These are phyloP conservation scores for Loxodes magnus DNA, from an alignment of 73 alveolate species.

Conservation along the genomic window DNA sequence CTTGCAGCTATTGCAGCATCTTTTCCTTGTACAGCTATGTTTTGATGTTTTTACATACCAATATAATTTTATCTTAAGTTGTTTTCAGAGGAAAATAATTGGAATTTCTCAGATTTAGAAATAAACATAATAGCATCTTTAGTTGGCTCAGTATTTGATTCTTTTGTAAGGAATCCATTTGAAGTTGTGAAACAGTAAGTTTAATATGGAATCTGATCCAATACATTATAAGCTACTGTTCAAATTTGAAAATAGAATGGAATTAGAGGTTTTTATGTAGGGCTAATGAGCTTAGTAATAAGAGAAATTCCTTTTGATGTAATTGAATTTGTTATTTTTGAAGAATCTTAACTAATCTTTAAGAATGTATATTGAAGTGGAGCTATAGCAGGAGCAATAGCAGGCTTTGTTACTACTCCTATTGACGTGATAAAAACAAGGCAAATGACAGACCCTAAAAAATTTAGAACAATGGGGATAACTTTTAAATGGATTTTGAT, in stretches of 20 bases:
- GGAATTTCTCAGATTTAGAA: neutral
- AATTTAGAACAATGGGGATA: too few species aligned
- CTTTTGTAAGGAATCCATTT: conserved; percentile 49
- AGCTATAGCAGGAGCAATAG: conserved; percentile 46
- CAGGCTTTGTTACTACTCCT: conserved; percentile 54
- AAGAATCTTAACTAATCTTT: too few species aligned
- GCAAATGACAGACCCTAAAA: conserved; percentile 30
- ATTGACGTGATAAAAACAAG: conserved; percentile 52
- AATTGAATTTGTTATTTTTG: conserved; percentile 46
- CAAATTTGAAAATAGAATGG: conserved; percentile 23
- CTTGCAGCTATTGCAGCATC: conserved; percentile 38
- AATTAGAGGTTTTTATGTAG: conserved; percentile 39
- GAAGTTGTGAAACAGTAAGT: conserved; percentile 46
- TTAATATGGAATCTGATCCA: conserved; percentile 27
- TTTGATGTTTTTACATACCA: conserved; percentile 37
- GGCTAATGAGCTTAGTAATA: conserved; percentile 24
- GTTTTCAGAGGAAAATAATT: neutral
- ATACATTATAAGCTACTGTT: conserved; percentile 16
- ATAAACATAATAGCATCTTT: conserved; percentile 30
- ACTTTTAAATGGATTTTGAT: neutral
- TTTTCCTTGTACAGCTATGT: conserved; percentile 63
- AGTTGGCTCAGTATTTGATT: conserved; percentile 29
- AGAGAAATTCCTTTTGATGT: conserved; percentile 55
- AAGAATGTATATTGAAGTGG: too few species aligned
- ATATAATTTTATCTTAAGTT: too few species aligned